phyloP scores from a whole-genome alignment of 495 filamentous ascomycete species.

The Aspergillus funiculosus region DNA sequence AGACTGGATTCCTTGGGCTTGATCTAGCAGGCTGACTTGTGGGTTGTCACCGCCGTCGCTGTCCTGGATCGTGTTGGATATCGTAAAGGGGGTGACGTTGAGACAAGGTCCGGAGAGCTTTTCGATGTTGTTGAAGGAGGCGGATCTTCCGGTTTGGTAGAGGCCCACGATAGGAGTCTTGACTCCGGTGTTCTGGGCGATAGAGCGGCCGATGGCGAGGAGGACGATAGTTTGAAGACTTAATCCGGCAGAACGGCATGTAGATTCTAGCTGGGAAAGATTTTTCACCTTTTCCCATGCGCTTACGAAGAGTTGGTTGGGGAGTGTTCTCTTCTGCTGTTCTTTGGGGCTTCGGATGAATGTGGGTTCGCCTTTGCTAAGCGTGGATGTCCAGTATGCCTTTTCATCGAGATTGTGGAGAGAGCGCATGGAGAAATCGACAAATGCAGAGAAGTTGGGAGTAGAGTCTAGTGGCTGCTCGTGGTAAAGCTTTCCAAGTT shows the following conservation, averaged over 20 bases:
- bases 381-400: slow-evolving; percentile 19
- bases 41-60: background rate
- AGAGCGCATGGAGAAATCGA: slow-evolving; percentile 20
- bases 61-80: slow-evolving; percentile 6
- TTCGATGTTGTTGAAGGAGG: slow-evolving; percentile 20
- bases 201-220: slow-evolving; percentile 24
- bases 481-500: slow-evolving; percentile 25
- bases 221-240: slow-evolving; percentile 29
- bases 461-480: slow-evolving; percentile 6
- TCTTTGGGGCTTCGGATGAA: slow-evolving; percentile 10
- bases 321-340: background rate
- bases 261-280: slow-evolving; percentile 17
- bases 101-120: slow-evolving; percentile 25
- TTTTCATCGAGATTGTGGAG: slow-evolving; percentile 18
- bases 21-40: background rate
- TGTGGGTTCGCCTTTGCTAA: slow-evolving; percentile 13
- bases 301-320: slow-evolving; percentile 20
- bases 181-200: slow-evolving; percentile 20
- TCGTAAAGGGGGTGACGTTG: slow-evolving; percentile 26
- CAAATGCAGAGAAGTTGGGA: slow-evolving; percentile 21
- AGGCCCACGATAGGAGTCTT: slow-evolving; percentile 27
- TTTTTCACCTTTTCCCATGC: slow-evolving; percentile 24
- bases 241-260: slow-evolving; percentile 15
- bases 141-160: slow-evolving; percentile 32
- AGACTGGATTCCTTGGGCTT: slow-evolving; percentile 19